A percentile compares a stretch with the other conserved stretches of the same genome.
phyloP scores from a whole-genome alignment of 495 filamentous ascomycete species.

The Glutinoglossum americanum region DNA sequence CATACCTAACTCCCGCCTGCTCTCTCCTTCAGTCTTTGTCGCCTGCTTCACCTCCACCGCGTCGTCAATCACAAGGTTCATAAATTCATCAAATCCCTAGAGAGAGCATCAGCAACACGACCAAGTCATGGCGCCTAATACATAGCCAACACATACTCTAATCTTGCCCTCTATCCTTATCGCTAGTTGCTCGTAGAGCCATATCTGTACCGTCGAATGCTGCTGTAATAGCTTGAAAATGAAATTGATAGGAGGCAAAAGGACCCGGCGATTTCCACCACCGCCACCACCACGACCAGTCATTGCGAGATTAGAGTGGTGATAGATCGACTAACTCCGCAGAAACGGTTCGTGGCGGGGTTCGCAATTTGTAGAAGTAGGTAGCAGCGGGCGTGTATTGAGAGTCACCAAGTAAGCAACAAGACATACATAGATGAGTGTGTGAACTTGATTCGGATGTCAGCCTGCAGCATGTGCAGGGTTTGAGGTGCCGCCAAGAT shows the following conservation, averaged over 20 bases:
- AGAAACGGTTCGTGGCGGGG: neutral
- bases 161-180: constrained; percentile 93
- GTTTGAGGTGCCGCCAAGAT: neutral
- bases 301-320: constrained; percentile 30
- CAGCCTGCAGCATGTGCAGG: neutral
- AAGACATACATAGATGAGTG: too few relatives aligned
- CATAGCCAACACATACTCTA: constrained; percentile 31
- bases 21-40: constrained; percentile 63
- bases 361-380: neutral
- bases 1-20: constrained; percentile 59
- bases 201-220: constrained; percentile 72
- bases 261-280: constrained; percentile 64
- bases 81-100: constrained; percentile 94
- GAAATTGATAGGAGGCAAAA: constrained; percentile 93
- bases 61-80: constrained; percentile 95
- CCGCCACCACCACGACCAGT: constrained; percentile 52
- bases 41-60: constrained; percentile 78
- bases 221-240: constrained; percentile 93
- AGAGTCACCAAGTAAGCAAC: too few relatives aligned
- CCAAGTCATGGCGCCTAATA: neutral
- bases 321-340: neutral
- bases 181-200: constrained; percentile 87
- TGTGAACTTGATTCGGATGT: neutral
- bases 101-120: neutral
- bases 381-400: neutral